A percentile compares a stretch with the other conserved stretches of the same genome.
Evolutionary conservation across 2,329 filamentous ascomycete species (phyloP).

Genomic region (Paracoccidioides brasiliensis): DNA sequence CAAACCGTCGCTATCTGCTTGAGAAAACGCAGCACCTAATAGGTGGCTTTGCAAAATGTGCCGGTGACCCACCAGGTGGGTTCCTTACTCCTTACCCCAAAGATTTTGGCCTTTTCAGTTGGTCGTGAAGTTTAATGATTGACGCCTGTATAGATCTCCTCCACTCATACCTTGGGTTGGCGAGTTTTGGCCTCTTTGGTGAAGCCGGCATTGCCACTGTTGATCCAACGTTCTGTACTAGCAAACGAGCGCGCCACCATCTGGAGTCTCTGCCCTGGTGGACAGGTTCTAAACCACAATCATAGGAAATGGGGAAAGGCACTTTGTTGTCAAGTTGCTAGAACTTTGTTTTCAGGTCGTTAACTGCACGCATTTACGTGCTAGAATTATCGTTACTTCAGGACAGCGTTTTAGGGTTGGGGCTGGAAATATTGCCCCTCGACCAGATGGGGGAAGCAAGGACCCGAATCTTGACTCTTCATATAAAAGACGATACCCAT

Average conservation of each 20-base stretch:
- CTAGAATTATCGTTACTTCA: no score
- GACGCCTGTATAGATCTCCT: conserved; percentile 51
- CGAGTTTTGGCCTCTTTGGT: conserved; percentile 60
- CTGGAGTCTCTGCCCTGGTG: conserved; percentile 31
- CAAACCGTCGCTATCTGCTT: conserved; percentile 65
- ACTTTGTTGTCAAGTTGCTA: not conserved
- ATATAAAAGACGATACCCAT: no score
- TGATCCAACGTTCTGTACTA: conserved; percentile 66
- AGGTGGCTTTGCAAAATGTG: conserved; percentile 65
- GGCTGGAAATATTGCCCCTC: no score
- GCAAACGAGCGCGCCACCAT: conserved; percentile 34
- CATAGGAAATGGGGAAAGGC: not conserved
- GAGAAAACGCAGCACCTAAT: conserved; percentile 77
- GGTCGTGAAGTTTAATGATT: conserved; percentile 15
- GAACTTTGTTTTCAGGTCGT: not conserved
- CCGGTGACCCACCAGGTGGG: conserved; percentile 53
- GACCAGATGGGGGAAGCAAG: no score
- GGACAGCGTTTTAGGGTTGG: no score
- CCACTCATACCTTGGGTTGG: conserved; percentile 78
- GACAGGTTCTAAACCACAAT: conserved; percentile 7
- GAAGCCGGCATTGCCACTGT: conserved; percentile 57
- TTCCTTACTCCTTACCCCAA: conserved; percentile 2
- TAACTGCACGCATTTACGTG: no score
- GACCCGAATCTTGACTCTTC: no score
- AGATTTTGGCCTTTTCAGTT: conserved; percentile 26